Evolutionary conservation across 1,284 basidiomycete species (phyloP), one percentile per base, ranked within the genome.

Genomic region (Heliocybe sulcata): DNA sequence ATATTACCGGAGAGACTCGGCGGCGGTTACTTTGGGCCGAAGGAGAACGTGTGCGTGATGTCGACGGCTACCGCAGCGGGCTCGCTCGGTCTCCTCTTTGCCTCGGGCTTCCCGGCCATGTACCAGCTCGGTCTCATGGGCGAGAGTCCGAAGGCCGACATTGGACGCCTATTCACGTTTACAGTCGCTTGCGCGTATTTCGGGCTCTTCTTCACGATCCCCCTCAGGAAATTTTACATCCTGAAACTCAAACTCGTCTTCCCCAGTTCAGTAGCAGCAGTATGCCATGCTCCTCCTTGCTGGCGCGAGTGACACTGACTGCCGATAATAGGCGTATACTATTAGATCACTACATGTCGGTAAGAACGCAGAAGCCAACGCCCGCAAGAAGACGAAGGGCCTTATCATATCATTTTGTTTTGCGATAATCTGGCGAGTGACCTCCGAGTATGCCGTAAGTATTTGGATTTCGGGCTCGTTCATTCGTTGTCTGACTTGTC

Each of bases 181-280:
- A 80, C 79, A 8, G 66, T 76, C 33, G 77, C 75, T 59, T 75
- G 79, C 54, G 81, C 79, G 22, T 87, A 83, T 71, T 49, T 49
- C 61, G 83, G 83, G 47, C 75, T 83, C 14, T 82, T 85, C 69
- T 86, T 87, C 67, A 82, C 82, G 58, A 81, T 85, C 56, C 83
- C 83, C 0, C 69, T 84, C 27, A 75, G 82, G 57, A 80, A 79
- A 62, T 85, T 82, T 67, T 87, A 82, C 68, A 84, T 88, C 60
- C 71, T 87, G 54, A 77, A 81, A 65, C 81, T 84, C 65, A 85
- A 85, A 64, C 69, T 85, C 27, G 80, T 81, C 33, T 88, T 88
- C 74, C 85, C 83, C 1, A 83, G 83, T 1, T 81, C 81, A 14
- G 81, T 85, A 54, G 87, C 86, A 11, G 85, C 84, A 33, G 85